Conservation (phyloP, 2,329 filamentous ascomycete genomes). For the Fusarium buharicum region DNA sequence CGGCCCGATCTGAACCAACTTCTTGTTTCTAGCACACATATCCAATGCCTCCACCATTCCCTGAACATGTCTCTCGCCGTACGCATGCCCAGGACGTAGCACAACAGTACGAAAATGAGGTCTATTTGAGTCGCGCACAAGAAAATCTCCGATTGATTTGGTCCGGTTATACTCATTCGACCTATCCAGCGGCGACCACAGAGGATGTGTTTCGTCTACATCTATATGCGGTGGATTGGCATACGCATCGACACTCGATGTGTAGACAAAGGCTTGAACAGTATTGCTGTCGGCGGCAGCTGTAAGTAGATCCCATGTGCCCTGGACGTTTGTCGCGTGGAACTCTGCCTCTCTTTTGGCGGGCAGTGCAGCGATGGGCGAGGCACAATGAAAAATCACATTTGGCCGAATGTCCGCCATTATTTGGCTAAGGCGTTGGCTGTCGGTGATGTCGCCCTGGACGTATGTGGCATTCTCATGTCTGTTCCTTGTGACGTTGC, state of each 20-base stretch:
- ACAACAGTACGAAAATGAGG: constrained; percentile 39
- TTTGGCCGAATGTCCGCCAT: constrained; percentile 41
- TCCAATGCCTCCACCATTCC: constrained; percentile 43
- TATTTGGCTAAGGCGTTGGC: constrained; percentile 8
- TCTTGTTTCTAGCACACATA: constrained; percentile 52
- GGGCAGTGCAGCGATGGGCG: constrained; percentile 44
- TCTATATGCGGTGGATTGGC: constrained; percentile 39
- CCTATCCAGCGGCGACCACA: constrained; percentile 38
- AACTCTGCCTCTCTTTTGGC: constrained; percentile 30
- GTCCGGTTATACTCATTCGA: constrained; percentile 46
- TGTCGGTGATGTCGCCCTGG: constrained; percentile 43
- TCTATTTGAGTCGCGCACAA: constrained; percentile 47
- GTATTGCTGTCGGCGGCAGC: constrained; percentile 30
- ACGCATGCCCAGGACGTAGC: constrained; percentile 47
- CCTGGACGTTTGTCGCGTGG: constrained; percentile 47
- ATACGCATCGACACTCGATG: constrained; percentile 47
- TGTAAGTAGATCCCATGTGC: constrained; percentile 46
- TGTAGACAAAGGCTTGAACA: constrained; percentile 49
- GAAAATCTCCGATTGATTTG: constrained; percentile 48
- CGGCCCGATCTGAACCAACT: constrained; percentile 44
- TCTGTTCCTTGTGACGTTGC: constrained; percentile 39
- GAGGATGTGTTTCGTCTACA: constrained; percentile 40
- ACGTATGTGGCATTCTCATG: constrained; percentile 42
- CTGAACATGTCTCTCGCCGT: constrained; percentile 49
- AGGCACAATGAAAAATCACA: constrained; percentile 50